Evolutionary conservation across 257 asterid species (phyloP).

Genomic region (Solanum bukasovii): DNA sequence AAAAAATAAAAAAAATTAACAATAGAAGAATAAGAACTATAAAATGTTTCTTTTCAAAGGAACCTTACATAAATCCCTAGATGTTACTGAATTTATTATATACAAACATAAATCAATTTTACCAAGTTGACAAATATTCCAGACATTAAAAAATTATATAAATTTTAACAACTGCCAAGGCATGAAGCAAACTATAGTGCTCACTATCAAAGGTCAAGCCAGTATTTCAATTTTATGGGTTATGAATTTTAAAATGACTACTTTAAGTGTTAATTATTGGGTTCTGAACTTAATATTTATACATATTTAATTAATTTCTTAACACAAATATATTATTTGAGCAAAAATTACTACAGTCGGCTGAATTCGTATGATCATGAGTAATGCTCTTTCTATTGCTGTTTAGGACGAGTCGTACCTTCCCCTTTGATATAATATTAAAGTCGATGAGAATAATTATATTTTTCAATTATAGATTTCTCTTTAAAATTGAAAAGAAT

Average conservation of each 20-base stretch:
- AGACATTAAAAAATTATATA: neutral
- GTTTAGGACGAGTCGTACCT: neutral
- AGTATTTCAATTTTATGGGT: too few relatives aligned
- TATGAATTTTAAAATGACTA: too few relatives aligned
- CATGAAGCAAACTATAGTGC: neutral
- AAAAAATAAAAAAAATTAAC: too few relatives aligned
- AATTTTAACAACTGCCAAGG: neutral
- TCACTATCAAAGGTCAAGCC: neutral
- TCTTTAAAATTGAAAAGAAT: neutral
- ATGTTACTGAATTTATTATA: neutral
- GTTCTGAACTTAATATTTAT: too few relatives aligned
- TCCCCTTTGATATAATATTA: neutral
- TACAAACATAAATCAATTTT: neutral
- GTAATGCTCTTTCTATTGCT: neutral
- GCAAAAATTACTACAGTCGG: neutral
- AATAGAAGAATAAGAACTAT: neutral
- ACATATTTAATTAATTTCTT: too few relatives aligned
- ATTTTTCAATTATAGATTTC: neutral
- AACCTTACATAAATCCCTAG: neutral
- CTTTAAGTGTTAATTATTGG: too few relatives aligned
- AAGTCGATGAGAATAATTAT: neutral
- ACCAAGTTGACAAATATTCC: neutral
- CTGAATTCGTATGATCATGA: neutral
- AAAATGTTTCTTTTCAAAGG: neutral
- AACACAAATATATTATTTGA: too few relatives aligned